Percentiles rank a stretch among this genome's conserved stretches.
phyloP scores from a whole-genome alignment of 2,329 filamentous ascomycete genomes.

The Paraphoma sp. region DNA sequence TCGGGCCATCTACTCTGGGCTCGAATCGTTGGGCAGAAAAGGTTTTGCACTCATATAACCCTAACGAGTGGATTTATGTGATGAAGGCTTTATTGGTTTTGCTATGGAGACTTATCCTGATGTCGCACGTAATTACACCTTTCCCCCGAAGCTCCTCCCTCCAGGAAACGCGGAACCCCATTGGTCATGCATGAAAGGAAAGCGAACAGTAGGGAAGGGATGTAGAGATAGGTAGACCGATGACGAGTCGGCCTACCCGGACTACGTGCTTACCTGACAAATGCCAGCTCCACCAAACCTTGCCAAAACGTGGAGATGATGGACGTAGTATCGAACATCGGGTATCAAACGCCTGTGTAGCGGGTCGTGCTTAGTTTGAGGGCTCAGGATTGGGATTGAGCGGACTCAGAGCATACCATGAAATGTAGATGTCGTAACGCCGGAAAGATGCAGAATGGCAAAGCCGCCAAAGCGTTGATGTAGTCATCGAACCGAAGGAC shows the following conservation, averaged over 20 bases:
- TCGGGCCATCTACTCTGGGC: too few relatives aligned
- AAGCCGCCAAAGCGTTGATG: neutral
- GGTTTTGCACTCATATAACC: too few relatives aligned
- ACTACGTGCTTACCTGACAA: slow-evolving; percentile 3
- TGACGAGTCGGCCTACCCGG: slow-evolving; percentile 1
- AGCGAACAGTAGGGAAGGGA: neutral
- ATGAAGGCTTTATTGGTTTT: too few relatives aligned
- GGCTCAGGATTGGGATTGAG: slow-evolving; percentile 11
- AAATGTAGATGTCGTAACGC: slow-evolving; percentile 29
- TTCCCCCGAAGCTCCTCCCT: neutral
- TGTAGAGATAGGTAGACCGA: neutral
- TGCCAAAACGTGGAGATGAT: neutral
- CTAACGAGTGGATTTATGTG: too few relatives aligned
- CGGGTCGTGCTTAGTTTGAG: slow-evolving; percentile 27
- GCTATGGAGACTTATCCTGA: too few relatives aligned
- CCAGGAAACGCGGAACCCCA: neutral
- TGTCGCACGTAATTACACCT: too few relatives aligned
- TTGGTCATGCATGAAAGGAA: neutral
- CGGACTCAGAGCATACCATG: slow-evolving; percentile 29
- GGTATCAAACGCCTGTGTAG: slow-evolving; percentile 38
- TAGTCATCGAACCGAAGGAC: neutral
- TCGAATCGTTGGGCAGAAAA: too few relatives aligned
- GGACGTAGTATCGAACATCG: slow-evolving; percentile 1
- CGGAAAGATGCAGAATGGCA: slow-evolving; percentile 8
- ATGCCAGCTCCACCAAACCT: neutral